These are phyloP conservation scores for Fusarium sp. DNA, from an alignment of 2,329 filamentous ascomycete species.

Conservation along the genomic window DNA sequence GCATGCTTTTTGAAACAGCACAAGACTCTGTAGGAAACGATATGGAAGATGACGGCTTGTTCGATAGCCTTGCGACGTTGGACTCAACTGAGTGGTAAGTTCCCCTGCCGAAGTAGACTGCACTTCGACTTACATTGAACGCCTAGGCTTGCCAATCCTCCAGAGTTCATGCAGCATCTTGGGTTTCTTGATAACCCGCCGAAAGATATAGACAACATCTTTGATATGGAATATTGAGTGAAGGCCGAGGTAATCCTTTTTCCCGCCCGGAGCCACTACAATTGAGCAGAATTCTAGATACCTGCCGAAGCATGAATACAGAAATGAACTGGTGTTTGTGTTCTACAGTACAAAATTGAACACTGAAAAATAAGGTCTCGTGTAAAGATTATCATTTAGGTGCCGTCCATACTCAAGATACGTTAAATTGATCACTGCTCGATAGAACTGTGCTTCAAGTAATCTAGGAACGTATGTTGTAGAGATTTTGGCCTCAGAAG, in stretches of 20 bases:
- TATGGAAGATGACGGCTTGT: constrained; percentile 4
- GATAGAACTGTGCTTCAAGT: too few relatives aligned
- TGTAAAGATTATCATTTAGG: too few relatives aligned
- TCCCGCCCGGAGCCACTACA: too few relatives aligned
- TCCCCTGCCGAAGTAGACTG: rapidly evolving
- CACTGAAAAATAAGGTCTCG: too few relatives aligned
- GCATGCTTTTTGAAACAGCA: background rate
- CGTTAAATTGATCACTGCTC: too few relatives aligned
- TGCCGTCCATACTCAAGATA: too few relatives aligned
- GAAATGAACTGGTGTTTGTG: too few relatives aligned
- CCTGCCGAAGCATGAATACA: too few relatives aligned
- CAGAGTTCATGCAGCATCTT: constrained; percentile 25
- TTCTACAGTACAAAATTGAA: too few relatives aligned
- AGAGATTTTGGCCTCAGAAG: too few relatives aligned
- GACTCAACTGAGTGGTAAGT: constrained; percentile 11
- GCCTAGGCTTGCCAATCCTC: constrained; percentile 11
- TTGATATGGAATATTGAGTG: constrained; percentile 8
- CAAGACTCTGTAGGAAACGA: background rate
- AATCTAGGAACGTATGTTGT: background rate
- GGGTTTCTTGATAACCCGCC: constrained; percentile 8
- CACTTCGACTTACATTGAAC: background rate
- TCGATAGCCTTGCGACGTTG: constrained; percentile 14
- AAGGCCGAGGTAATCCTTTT: background rate
- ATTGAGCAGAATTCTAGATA: too few relatives aligned
- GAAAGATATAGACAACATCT: background rate